Base-by-base conservation (phyloP, 371 early-diverging fungal species). In the Funneliformis caledonium region DNA sequence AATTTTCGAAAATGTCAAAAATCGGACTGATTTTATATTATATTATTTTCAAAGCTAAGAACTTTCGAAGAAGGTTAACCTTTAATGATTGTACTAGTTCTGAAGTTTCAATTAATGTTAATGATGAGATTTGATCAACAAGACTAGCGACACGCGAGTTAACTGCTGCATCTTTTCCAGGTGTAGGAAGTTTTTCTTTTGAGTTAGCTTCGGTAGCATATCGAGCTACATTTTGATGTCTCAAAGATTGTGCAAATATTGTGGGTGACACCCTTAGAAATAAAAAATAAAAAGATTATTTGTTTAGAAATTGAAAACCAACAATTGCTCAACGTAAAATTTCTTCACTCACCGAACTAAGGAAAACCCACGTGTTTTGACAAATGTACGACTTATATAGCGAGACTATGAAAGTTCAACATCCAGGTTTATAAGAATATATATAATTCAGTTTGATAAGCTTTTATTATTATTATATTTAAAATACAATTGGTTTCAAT, bases 71-170 rank as follows among this genome's bases (percentile, higher is more conserved):
- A 37, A 68, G 42, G 47, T 26, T 72, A 88, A 96, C 94, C 94
- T 97, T 98, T 83, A 98, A 90, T 83, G 91, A 89, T 78, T 92
- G 85, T 65, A 98, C 95, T 81, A 98, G 90, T 77, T 93, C 91
- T 64, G 97, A 93, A 19, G 97, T 96, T 88, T 98, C 96, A 81
- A 97, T 88, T 85, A 98, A 90, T 56, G 94, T 97, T 85, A 98
- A 88, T 81, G 88, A 88, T 56, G 95, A 91, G 84, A 98, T 97
- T 87, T 93, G 88, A 78, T 96, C 96, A 59, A 97, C 97, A 83
- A 98, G 96, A 76, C 89, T 85, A 52, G 90, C 84, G 74, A 97
- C 91, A 84, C 94, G 96, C 83, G 94, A 93, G 83, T 91, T 89
- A 45, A 83, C 89, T 72, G 83, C 85, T 65, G 87, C 87, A 69